A percentile compares a stretch with the other conserved stretches of the same genome.
These are phyloP conservation scores for Meyerozyma carpophila DNA, from an alignment of 1,139 yeast species.

Conservation along the genomic window DNA sequence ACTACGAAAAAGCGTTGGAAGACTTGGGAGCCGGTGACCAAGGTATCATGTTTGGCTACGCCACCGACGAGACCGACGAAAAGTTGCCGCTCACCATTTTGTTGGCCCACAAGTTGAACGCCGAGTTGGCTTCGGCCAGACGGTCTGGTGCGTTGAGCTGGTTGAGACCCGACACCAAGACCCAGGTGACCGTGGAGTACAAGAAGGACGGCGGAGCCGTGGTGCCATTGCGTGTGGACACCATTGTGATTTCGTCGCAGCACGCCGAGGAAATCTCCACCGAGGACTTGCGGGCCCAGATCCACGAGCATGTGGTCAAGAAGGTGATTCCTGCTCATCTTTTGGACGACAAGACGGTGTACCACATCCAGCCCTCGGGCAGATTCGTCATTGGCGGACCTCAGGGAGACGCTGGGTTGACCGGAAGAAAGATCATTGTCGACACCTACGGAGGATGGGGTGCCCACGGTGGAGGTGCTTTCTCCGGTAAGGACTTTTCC, in stretches of 20 bases:
- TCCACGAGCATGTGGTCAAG: constrained; percentile 74
- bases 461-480: constrained; percentile 99
- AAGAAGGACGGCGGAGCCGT: constrained; percentile 92
- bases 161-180: constrained; percentile 99
- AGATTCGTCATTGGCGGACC: constrained; percentile 99
- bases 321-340: constrained; percentile 88
- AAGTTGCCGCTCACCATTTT: constrained; percentile 91
- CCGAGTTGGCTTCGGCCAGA: constrained; percentile 95
- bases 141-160: constrained; percentile 90
- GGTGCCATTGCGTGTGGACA: constrained; percentile 92
- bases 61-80: constrained; percentile 98
- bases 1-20: constrained; percentile 93
- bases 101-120: constrained; percentile 93
- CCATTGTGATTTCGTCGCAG: constrained; percentile 95
- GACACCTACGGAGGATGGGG: constrained; percentile 99
- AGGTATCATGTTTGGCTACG: constrained; percentile 99
- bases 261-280: constrained; percentile 95
- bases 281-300: constrained; percentile 79
- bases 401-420: constrained; percentile 99
- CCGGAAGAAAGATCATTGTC: constrained; percentile 99
- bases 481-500: constrained; percentile 99
- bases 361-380: constrained; percentile 99
- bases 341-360: constrained; percentile 90
- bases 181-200: constrained; percentile 98
- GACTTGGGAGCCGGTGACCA: constrained; percentile 99